A percentile compares a stretch with the other conserved stretches of the same genome.
Evolutionary conservation across 164 flowering plant genomes (phyloP).

Genomic region (Piper longum): DNA sequence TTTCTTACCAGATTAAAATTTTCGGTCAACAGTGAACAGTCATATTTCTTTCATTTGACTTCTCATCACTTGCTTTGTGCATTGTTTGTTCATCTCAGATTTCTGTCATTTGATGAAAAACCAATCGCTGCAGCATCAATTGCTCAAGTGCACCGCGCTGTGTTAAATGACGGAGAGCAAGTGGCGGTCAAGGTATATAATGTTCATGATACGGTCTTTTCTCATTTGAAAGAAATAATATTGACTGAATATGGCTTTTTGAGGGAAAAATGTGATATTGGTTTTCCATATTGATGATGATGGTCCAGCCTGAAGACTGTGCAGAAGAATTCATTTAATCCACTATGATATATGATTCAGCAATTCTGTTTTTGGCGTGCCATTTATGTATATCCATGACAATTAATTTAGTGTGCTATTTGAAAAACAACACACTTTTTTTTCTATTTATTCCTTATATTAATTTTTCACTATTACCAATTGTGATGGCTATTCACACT

Average conservation of each 20-base stretch:
- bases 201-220: neutral
- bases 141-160: conserved; percentile 87
- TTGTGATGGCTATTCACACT: too few species aligned
- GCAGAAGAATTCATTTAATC: neutral
- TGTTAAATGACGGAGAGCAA: conserved; percentile 46
- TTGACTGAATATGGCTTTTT: neutral
- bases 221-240: too few species aligned
- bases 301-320: too few species aligned
- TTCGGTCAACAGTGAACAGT: neutral
- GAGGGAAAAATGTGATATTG: neutral
- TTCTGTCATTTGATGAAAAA: conserved; percentile 61
- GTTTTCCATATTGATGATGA: neutral
- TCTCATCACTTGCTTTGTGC: neutral
- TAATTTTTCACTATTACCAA: too few species aligned
- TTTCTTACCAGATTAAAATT: too few species aligned
- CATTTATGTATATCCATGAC: neutral
- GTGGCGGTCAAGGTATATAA: conserved; percentile 78
- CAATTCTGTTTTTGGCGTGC: too few species aligned
- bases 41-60: neutral
- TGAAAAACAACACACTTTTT: too few species aligned
- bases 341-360: neutral
- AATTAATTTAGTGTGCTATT: too few species aligned
- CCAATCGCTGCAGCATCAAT: conserved; percentile 97
- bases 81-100: conserved; percentile 26
- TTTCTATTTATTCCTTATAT: too few species aligned